Conservation (phyloP, 345 rosid species). For the Eucalyptus rudis region DNA sequence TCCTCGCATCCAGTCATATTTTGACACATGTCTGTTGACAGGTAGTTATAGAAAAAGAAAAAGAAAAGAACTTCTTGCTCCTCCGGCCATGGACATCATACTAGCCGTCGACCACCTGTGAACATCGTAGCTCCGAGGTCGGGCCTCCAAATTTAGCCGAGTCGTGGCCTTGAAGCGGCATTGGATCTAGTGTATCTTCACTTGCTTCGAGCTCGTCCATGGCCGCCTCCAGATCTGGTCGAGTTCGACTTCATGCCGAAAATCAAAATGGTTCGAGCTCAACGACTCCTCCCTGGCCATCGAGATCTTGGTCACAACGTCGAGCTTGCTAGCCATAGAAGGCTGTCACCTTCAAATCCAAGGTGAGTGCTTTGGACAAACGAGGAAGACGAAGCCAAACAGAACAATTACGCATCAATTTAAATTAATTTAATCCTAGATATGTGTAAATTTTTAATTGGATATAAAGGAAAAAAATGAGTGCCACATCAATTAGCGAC, state of each 20-base stretch:
- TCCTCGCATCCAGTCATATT: neutral
- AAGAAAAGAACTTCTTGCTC: neutral
- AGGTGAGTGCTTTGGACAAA: neutral
- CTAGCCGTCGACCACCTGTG: accelerated
- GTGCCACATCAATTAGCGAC: neutral
- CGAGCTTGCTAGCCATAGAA: neutral
- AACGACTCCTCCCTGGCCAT: neutral
- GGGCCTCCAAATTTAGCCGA: neutral
- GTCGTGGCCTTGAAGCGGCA: neutral
- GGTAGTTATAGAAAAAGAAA: neutral
- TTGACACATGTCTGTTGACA: neutral
- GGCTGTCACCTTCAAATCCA: neutral
- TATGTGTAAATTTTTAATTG: neutral
- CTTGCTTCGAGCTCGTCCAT: neutral
- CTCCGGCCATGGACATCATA: neutral
- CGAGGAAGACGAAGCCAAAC: neutral
- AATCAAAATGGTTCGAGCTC: neutral
- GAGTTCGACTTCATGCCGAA: neutral
- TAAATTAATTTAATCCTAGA: neutral
- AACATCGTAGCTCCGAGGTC: accelerated
- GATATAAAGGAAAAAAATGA: neutral
- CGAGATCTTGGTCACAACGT: neutral
- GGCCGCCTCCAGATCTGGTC: neutral
- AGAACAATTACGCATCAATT: neutral
- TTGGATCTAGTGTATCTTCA: neutral